Conservation (phyloP, 2,329 filamentous ascomycete genomes). For the Colletotrichum phormii region DNA sequence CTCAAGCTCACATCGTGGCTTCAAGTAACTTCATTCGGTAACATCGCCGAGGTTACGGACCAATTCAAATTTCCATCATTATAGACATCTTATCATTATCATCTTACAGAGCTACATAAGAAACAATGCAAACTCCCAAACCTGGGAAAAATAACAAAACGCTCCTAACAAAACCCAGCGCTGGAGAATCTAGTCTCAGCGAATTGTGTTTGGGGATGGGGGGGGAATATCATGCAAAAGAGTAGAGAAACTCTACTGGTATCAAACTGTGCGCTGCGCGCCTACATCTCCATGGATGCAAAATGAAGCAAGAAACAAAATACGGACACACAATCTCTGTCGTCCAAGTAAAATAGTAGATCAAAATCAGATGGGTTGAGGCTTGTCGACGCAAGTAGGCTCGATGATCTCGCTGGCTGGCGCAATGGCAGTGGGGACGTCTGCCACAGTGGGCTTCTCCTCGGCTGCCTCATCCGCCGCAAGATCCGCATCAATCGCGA, state of each 20-base stretch:
- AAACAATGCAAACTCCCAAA: slow-evolving; percentile 4
- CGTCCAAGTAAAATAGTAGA: no score
- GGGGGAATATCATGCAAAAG: background rate
- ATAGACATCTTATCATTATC: slow-evolving; percentile 21
- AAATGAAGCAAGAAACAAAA: background rate
- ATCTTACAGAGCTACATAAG: background rate
- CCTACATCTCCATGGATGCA: slow-evolving; percentile 11
- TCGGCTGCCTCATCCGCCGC: no score
- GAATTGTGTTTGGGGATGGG: background rate
- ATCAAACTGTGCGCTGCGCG: background rate
- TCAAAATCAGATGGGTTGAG: background rate
- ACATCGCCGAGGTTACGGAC: background rate
- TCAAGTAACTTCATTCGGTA: background rate
- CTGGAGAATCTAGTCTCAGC: background rate
- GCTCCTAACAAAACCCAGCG: background rate
- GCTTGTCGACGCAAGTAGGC: background rate
- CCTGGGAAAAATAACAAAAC: background rate
- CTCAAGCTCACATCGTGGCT: background rate
- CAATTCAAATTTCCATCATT: background rate
- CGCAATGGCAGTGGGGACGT: no score
- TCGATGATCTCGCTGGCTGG: background rate
- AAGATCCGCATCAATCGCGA: no score
- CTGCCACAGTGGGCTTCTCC: no score
- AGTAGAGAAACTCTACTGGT: background rate
- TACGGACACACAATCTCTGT: background rate